Percentiles rank a stretch among this genome's conserved stretches.
Conservation (phyloP, 768 basidiomycete genomes). For the Hemileccinum impolitum region DNA sequence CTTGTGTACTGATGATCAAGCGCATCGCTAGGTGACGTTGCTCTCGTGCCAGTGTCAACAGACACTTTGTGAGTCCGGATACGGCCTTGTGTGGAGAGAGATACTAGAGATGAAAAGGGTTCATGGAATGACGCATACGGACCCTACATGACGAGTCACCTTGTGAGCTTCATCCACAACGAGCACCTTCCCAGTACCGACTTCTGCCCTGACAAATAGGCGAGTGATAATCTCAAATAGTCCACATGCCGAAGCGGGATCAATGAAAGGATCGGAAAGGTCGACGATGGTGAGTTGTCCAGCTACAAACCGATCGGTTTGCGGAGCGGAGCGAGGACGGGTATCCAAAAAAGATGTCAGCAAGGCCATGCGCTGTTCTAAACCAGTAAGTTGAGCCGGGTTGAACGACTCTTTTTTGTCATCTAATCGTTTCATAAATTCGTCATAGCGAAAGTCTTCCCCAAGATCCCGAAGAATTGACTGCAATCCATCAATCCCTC, state of each 20-base stretch:
- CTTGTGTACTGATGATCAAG: constrained; percentile 73
- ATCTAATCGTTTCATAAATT: constrained; percentile 47
- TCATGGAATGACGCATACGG: neutral
- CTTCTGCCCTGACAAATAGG: constrained; percentile 57
- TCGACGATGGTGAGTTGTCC: constrained; percentile 69
- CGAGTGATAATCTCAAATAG: constrained; percentile 69
- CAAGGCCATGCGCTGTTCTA: constrained; percentile 63
- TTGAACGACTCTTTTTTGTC: constrained; percentile 51
- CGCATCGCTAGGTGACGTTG: constrained; percentile 73
- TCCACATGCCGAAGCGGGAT: constrained; percentile 61
- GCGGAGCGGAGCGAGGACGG: neutral
- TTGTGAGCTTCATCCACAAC: constrained; percentile 79
- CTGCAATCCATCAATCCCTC: constrained; percentile 9
- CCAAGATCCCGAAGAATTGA: constrained; percentile 66
- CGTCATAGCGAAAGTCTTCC: constrained; percentile 50
- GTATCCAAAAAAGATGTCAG: constrained; percentile 55
- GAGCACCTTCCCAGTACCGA: constrained; percentile 62
- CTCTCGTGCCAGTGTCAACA: constrained; percentile 60
- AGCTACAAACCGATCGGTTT: constrained; percentile 41
- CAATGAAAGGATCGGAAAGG: constrained; percentile 71
- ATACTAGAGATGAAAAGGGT: constrained; percentile 43
- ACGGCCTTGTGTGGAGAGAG: constrained; percentile 45
- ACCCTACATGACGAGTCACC: constrained; percentile 29
- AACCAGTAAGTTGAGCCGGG: constrained; percentile 47
- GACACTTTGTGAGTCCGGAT: constrained; percentile 53